Percentiles rank a stretch among this genome's conserved stretches.
These are phyloP conservation scores for Eruca vesicaria DNA, from an alignment of 441 rosid genomes.

Conservation along the genomic window DNA sequence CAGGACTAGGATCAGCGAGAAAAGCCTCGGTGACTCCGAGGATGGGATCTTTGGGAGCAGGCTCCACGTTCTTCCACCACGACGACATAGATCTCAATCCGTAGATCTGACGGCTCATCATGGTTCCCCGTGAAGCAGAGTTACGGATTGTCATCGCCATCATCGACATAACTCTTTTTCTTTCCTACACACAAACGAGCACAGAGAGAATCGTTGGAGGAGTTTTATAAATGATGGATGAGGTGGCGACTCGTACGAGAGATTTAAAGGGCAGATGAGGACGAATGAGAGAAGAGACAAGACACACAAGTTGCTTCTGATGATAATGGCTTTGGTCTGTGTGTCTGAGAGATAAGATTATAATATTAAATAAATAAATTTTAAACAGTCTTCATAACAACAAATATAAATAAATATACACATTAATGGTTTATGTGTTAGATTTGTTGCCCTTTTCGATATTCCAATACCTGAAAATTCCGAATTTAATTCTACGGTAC, in stretches of 20 bases:
- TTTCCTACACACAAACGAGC: background rate
- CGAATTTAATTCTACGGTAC: too few relatives aligned
- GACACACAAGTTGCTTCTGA: background rate
- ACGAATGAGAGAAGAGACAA: constrained; percentile 6
- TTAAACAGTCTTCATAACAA: too few relatives aligned
- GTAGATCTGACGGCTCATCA: constrained; percentile 26
- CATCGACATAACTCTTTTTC: background rate
- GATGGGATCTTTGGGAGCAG: constrained; percentile 90
- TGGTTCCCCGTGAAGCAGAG: constrained; percentile 29
- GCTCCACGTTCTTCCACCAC: constrained; percentile 87
- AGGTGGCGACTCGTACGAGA: constrained; percentile 30
- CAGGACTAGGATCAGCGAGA: constrained; percentile 78
- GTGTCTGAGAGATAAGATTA: constrained; percentile 5
- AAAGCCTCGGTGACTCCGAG: constrained; percentile 97
- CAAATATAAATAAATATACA: too few relatives aligned
- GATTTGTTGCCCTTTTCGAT: too few relatives aligned
- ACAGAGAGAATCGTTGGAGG: background rate
- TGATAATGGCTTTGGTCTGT: constrained; percentile 19
- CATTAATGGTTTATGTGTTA: too few relatives aligned
- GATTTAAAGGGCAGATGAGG: constrained; percentile 1
- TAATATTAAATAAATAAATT: background rate
- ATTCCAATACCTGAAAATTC: too few relatives aligned
- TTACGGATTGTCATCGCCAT: constrained; percentile 42
- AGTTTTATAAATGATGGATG: background rate
- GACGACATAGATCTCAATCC: constrained; percentile 68